Conservation (phyloP, 306 rosid species). For the Vicia faba region DNA sequence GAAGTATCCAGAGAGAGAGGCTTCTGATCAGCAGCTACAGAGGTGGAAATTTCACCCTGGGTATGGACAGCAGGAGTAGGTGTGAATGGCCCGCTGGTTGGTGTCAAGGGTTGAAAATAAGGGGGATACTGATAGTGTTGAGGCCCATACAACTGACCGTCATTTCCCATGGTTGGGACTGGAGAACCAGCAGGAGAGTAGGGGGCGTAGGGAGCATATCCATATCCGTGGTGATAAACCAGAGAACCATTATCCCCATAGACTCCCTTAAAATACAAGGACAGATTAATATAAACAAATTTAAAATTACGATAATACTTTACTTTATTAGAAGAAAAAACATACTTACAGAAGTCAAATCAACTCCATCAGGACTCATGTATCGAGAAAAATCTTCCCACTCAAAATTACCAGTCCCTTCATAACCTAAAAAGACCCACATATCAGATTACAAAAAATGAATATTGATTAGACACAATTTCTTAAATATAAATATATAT, state of each 20-base stretch:
- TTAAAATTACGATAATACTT: background rate
- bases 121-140: constrained; percentile 97
- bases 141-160: constrained; percentile 92
- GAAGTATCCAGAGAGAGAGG: constrained; percentile 64
- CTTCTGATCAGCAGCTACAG: constrained; percentile 73
- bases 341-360: constrained; percentile 71
- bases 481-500: background rate
- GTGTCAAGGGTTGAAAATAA: constrained; percentile 82
- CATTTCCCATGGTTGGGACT: constrained; percentile 92
- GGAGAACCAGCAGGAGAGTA: constrained; percentile 95
- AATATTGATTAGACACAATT: background rate
- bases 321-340: too few species aligned
- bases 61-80: constrained; percentile 53
- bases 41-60: constrained; percentile 65
- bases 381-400: constrained; percentile 89
- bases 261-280: constrained; percentile 54
- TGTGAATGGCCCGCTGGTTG: constrained; percentile 68
- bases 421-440: constrained; percentile 54
- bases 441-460: background rate
- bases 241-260: constrained; percentile 92
- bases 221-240: constrained; percentile 83
- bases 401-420: constrained; percentile 64
- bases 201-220: constrained; percentile 83
- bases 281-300: background rate
- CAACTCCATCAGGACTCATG: constrained; percentile 78